Base-by-base conservation (phyloP, 2,329 filamentous ascomycete species). In the Atkinsonella texensis region DNA sequence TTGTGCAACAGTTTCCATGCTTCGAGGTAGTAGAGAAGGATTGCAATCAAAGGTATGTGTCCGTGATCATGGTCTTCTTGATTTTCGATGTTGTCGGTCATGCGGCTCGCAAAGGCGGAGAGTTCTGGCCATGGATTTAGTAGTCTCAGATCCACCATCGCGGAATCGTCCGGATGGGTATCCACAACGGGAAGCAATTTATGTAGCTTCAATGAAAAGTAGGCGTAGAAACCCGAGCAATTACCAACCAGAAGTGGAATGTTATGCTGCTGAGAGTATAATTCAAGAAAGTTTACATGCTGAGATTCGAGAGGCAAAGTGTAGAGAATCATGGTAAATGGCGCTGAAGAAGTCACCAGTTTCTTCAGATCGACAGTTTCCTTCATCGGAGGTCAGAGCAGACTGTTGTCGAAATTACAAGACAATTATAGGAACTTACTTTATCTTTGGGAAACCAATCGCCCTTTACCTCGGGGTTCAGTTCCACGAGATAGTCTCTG, bases 381-480 rank as follows among this genome's bases (percentile, higher is more conserved):
- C 60, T 65, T 66, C 51, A 10, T n/a, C 7, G 23, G 23, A 17
- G 42, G 31, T 28, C 7, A 13, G 43, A 52, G 51, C 39, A 53
- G n/a, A 44, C 41, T 28, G 28, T 7, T 28, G 28, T 28, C 28
- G 7, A 28, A 15, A 7, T 12, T 46, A 23, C 4, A 17, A 12
- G 28, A 8, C 7, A 31, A 23, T 32, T n/a, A 17, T 15, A 20
- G 7, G 42, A 4, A 51, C 53, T 20, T 40, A 59, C 61, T 63
- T 74, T 62, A 43, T 67, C 60, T 56, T 74, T 73, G 15, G 79
- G 77, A 55, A 73, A 76, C 75, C 81, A 91, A 61, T 84, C 75
- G 7, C 90, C 91, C 53, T 86, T 70, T 1, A 96, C 93, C 62
- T 97, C 93, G 2, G 90, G 89, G 63, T 98, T 98, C 54, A 98